phyloP scores from a whole-genome alignment of 768 basidiomycete genomes.

The Candolleomyces efflorescens region DNA sequence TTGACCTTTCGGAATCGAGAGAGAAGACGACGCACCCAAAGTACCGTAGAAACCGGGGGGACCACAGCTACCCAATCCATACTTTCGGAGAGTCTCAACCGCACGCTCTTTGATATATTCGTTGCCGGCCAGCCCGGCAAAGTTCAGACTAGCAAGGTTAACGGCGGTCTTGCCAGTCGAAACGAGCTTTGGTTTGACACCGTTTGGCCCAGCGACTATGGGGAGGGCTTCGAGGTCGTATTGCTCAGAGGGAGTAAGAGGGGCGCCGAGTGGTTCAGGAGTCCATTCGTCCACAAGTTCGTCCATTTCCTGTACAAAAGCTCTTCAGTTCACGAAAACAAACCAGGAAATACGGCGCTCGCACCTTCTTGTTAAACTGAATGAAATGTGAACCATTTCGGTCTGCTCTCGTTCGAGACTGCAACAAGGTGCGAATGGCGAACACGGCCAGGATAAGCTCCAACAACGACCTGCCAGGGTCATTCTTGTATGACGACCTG shows the following conservation, averaged over 20 bases:
- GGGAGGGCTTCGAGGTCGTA: constrained; percentile 73
- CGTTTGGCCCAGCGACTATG: constrained; percentile 73
- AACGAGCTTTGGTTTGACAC: constrained; percentile 78
- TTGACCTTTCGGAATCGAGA: not conserved
- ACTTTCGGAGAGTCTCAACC: constrained; percentile 78
- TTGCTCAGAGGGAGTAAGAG: constrained; percentile 55
- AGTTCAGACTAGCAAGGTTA: constrained; percentile 91
- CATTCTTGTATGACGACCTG: constrained; percentile 92
- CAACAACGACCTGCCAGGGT: constrained; percentile 87
- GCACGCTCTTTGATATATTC: constrained; percentile 84
- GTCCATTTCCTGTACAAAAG: constrained; percentile 74
- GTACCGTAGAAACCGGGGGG: constrained; percentile 98
- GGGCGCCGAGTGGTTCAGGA: constrained; percentile 76
- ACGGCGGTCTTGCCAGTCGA: constrained; percentile 66
- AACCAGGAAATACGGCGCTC: constrained; percentile 12
- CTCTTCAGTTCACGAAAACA: not conserved
- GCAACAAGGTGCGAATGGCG: constrained; percentile 85
- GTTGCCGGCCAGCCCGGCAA: constrained; percentile 84
- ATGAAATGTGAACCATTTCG: constrained; percentile 74
- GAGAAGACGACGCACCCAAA: constrained; percentile 58
- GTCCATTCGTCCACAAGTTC: constrained; percentile 95
- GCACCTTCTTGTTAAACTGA: constrained; percentile 83
- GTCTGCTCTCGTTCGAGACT: constrained; percentile 85
- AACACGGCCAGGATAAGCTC: constrained; percentile 88
- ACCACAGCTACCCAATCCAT: constrained; percentile 93